Evolutionary conservation across 2,329 filamentous ascomycete genomes (phyloP), one percentile per base, ranked within the genome.

Genomic region (Whalleya microplaca): DNA sequence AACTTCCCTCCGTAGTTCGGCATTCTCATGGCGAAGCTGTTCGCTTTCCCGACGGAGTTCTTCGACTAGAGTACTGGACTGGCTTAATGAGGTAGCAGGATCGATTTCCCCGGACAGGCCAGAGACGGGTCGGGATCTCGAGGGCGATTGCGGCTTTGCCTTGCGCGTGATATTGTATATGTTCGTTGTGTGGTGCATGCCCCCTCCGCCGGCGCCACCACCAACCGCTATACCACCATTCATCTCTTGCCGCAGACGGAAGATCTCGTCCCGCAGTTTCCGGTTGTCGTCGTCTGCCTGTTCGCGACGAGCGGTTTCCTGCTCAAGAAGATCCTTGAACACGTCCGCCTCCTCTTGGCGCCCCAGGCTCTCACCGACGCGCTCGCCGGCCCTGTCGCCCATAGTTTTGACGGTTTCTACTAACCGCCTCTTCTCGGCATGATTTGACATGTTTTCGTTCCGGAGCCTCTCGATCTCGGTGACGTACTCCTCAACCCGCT

Each of bases 321-420:
- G 91, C 69, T 97, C 92, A 21, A 97, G 83, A 59, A 98, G 84
- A 66, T 97, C 94, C 72, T 96, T 96, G 89, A 92, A 96, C 73
- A 97, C 94, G 60, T 96, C 92, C 70, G 90, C 80, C 65, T 87
- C 84, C 63, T 87, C 85, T 59, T 87, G 81, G 10, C 80, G 76
- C 2, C 79, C 80, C 6, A 83, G 70, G 42, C 72, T 77, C 10
- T 76, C 76, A 46, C 78, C 78, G 16, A 76, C 65, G 62, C 77
- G 73, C 43, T 79, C 76, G 47, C 75, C 69, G 40, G 73, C 76
- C 64, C 69, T 78, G 68, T 71, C 79, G 71, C 71, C 81, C 66
- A 85, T 71, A 0, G 76, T 77, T 62, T 80, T 80, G 56, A 96
- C 86, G 62, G 93, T 85, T 65, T 96, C 92, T 0, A 90, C 89